Percentiles rank a stretch among this genome's conserved stretches.
phyloP scores from a whole-genome alignment of 805 yeast genomes.

The Saccharomycopsis javanensis region DNA sequence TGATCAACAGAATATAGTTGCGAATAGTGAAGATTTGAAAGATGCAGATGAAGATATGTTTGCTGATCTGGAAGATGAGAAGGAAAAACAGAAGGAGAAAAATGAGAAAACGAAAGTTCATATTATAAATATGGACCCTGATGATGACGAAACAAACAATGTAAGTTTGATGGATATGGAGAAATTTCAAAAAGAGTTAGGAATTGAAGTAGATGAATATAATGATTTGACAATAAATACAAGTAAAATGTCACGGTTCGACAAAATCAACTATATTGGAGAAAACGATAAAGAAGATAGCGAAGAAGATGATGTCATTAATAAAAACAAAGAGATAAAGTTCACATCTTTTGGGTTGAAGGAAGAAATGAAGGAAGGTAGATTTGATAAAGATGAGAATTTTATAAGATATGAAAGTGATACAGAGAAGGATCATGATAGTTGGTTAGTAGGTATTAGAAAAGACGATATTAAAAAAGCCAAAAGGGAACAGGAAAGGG shows the following conservation, averaged over 20 bases:
- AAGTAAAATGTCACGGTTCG: not conserved
- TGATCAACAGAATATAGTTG: not conserved
- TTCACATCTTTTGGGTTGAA: slow-evolving; percentile 55
- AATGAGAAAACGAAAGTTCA: not conserved
- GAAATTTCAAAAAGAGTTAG: slow-evolving; percentile 8
- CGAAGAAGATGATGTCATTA: slow-evolving; percentile 23
- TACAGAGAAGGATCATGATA: slow-evolving; percentile 29
- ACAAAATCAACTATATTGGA: not conserved
- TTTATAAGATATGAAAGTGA: slow-evolving; percentile 36
- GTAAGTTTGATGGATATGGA: slow-evolving; percentile 11
- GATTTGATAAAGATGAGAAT: slow-evolving; percentile 53
- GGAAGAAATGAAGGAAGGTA: slow-evolving; percentile 49
- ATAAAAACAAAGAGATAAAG: slow-evolving; percentile 39
- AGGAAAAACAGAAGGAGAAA: not conserved
- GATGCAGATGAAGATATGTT: slow-evolving; percentile 16
- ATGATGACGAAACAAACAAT: not conserved
- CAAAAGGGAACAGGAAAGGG: slow-evolving; percentile 25
- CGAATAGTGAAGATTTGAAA: not conserved
- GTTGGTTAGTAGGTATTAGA: slow-evolving; percentile 30
- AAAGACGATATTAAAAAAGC: slow-evolving; percentile 31
- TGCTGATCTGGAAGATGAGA: slow-evolving; percentile 13
- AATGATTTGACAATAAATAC: not conserved
- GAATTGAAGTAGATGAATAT: slow-evolving; percentile 5
- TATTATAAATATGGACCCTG: not conserved
- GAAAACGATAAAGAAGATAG: not conserved